Evolutionary conservation across 1,139 yeast genomes (phyloP).

Genomic region (Spencermartinsiella ligniputridi): DNA sequence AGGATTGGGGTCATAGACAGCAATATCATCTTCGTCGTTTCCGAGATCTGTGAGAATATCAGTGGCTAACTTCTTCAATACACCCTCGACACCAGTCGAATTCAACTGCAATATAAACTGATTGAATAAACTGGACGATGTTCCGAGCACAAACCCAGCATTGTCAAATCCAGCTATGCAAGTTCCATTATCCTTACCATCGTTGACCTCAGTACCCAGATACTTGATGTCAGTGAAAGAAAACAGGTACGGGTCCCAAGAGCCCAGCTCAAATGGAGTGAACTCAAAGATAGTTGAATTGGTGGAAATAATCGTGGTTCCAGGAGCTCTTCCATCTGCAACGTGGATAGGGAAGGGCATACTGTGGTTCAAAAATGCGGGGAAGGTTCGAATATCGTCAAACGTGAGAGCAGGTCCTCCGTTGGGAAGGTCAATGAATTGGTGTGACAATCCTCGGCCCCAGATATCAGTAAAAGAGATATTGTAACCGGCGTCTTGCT

Average conservation of each 20-base stretch:
- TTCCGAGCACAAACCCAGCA: constrained; percentile 71
- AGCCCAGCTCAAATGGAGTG: constrained; percentile 76
- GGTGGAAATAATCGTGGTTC: constrained; percentile 40
- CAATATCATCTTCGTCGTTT: constrained; percentile 52
- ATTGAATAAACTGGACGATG: constrained; percentile 76
- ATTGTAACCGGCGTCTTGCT: constrained; percentile 72
- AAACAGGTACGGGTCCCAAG: constrained; percentile 80
- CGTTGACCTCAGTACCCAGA: constrained; percentile 60
- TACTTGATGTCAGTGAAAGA: constrained; percentile 71
- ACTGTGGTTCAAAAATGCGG: constrained; percentile 51
- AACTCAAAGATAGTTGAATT: constrained; percentile 83
- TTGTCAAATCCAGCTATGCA: constrained; percentile 73
- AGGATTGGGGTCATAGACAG: constrained; percentile 73
- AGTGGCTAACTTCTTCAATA: constrained; percentile 41
- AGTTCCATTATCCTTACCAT: constrained; percentile 42
- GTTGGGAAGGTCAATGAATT: constrained; percentile 55
- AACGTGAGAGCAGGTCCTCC: constrained; percentile 67
- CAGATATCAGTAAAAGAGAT: constrained; percentile 83
- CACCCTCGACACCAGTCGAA: constrained; percentile 46
- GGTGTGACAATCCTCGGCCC: constrained; percentile 84
- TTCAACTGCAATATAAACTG: constrained; percentile 59
- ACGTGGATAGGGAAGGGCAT: constrained; percentile 92
- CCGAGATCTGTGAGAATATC: constrained; percentile 27
- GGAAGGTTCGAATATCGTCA: constrained; percentile 54
- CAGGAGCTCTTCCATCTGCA: constrained; percentile 80